Base-by-base conservation (phyloP, 2,329 filamentous ascomycete genomes). In the Fusarium nisikadoi region DNA sequence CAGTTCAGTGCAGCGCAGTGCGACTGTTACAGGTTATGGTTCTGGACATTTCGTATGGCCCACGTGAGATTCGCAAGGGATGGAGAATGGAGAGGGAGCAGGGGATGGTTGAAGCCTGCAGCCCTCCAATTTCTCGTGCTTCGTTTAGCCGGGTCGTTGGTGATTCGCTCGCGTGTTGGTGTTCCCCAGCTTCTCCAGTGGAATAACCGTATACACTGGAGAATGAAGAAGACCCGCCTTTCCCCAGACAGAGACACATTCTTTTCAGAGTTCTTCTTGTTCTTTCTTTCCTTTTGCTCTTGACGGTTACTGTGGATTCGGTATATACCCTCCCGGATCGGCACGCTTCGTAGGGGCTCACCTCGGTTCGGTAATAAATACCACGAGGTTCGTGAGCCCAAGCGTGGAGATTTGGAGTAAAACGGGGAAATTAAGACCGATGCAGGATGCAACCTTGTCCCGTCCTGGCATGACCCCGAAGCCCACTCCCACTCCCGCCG, bases 351-450 rank as follows among this genome's bases (percentile, higher is more conserved):
- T 10, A 3, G 2, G 20, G 27, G 16, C 7, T 19, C 3, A 12
- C 31, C 49, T 39, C 38, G 45, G 33, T 58, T 66, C 50, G 62
- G 63, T 0, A 7, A 3, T 20, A 27, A 41, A 35, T 65, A 31
- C 11, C 25, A 58, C 62, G 63, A 65, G 3, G 10, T 36, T 36
- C 58, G 52, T 56, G 47, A 43, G 52, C 6, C 14, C 14, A 31
- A 68, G 39, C 66, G 67, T 58, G 59, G 70, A 64, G 70, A 73
- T 62, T 65, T 67, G 53, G 71, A 59, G 71, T 56, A 70, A 53
- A 57, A 61, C 71, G 72, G 72, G 72, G 72, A 62, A 74, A 75
- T 73, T 56, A 58, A 42, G 49, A 47, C 72, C 72, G 69, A 68
- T 53, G 46, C 35, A 62, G 56, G 62, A 68, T 74, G 72, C 54